These are phyloP conservation scores for Pythium aphanidermatum DNA, from an alignment of 352 stramenopile species.

Conservation along the genomic window DNA sequence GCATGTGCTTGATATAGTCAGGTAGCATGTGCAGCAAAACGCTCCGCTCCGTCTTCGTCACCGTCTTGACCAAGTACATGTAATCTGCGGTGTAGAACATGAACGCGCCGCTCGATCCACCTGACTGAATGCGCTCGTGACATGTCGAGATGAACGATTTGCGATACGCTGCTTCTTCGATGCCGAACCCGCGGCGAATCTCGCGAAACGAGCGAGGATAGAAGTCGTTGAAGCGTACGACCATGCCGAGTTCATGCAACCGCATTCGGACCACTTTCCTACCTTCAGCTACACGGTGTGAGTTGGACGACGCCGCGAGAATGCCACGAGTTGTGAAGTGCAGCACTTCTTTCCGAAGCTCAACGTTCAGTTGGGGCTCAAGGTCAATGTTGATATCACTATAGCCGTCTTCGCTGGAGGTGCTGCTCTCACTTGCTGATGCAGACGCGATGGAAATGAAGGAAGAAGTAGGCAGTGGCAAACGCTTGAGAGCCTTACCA, in stretches of 20 bases:
- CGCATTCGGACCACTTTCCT: conserved; percentile 63
- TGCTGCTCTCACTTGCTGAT: conserved; percentile 16
- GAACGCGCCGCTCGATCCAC: conserved; percentile 83
- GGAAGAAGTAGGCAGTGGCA: neutral
- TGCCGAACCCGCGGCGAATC: conserved; percentile 71
- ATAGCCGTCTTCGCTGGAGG: conserved; percentile 35
- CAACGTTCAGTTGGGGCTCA: conserved; percentile 81
- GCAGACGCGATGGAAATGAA: conserved; percentile 24
- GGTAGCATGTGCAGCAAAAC: conserved; percentile 82
- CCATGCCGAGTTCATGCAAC: conserved; percentile 78
- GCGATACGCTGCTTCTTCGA: conserved; percentile 69
- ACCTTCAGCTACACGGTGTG: conserved; percentile 34
- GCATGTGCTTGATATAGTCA: conserved; percentile 78
- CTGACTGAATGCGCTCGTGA: conserved; percentile 77
- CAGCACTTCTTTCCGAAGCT: conserved; percentile 82
- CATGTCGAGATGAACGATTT: conserved; percentile 77
- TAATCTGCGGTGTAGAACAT: conserved; percentile 91
- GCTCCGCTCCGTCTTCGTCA: conserved; percentile 69
- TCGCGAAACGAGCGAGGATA: conserved; percentile 63
- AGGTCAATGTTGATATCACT: conserved; percentile 79
- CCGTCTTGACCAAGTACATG: conserved; percentile 84
- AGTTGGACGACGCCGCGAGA: conserved; percentile 68
- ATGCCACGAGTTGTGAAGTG: conserved; percentile 85
- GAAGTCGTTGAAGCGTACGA: conserved; percentile 77
- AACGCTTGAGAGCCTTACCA: conserved; percentile 16